Evolutionary conservation across 176 grass and related monocot species (phyloP).

Genomic region (Musa schizocarpa): DNA sequence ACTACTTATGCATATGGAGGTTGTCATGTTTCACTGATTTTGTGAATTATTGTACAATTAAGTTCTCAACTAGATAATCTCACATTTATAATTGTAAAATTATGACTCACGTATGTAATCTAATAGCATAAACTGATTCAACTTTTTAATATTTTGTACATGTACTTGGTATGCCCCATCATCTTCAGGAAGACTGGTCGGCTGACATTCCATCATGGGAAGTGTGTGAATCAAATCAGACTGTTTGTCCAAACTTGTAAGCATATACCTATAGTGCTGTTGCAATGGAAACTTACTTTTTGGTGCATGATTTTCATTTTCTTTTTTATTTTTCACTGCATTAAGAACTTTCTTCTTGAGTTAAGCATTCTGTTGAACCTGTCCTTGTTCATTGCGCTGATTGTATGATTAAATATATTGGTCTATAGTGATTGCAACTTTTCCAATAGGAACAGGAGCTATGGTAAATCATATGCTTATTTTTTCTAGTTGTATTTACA

Average conservation of each 20-base stretch:
- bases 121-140: not conserved
- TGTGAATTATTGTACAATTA: not conserved
- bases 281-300: not conserved
- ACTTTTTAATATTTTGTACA: not conserved
- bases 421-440: not conserved
- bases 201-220: conserved; percentile 8
- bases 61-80: not conserved
- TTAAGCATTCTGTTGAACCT: not conserved
- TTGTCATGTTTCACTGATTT: not conserved
- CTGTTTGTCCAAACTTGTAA: conserved; percentile 7
- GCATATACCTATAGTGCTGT: not conserved
- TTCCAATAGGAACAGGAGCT: not conserved
- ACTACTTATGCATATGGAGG: not conserved
- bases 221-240: conserved; percentile 13
- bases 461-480: not conserved
- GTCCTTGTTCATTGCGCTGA: not conserved
- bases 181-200: conserved; percentile 6
- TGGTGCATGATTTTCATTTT: not conserved
- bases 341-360: not conserved
- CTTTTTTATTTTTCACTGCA: not conserved
- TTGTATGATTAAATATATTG: too few relatives aligned
- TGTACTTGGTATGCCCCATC: not conserved
- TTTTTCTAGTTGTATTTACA: not conserved
- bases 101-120: not conserved
- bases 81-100: not conserved